phyloP scores from a whole-genome alignment of 805 yeast species.

The Metschnikowia borealis region DNA sequence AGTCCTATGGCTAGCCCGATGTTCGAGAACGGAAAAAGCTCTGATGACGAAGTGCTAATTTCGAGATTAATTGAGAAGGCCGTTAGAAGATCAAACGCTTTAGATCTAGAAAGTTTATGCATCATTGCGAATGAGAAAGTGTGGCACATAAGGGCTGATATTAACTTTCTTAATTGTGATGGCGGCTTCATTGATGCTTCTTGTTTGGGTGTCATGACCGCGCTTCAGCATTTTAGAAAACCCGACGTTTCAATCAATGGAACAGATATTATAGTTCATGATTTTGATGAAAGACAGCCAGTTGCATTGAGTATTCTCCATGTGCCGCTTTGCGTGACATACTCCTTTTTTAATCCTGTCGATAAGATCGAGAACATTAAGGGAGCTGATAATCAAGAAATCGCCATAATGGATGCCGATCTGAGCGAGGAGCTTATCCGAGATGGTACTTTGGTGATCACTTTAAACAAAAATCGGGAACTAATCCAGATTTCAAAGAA shows the following conservation, averaged over 20 bases:
- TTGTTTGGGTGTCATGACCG: conserved; percentile 86
- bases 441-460: conserved; percentile 77
- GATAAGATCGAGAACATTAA: conserved; percentile 66
- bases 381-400: conserved; percentile 57
- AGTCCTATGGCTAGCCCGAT: conserved; percentile 86
- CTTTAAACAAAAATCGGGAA: conserved; percentile 86
- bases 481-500: conserved; percentile 85
- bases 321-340: conserved; percentile 84
- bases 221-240: conserved; percentile 72
- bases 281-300: conserved; percentile 76
- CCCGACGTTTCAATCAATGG: conserved; percentile 78
- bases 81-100: conserved; percentile 81
- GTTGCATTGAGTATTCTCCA: conserved; percentile 82
- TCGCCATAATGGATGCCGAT: conserved; percentile 71
- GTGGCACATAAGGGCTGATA: conserved; percentile 88
- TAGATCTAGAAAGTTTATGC: conserved; percentile 87
- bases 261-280: conserved; percentile 62
- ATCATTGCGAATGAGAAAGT: conserved; percentile 87
- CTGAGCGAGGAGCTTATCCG: conserved; percentile 71
- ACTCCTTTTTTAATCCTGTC: conserved; percentile 73
- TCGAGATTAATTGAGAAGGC: conserved; percentile 87
- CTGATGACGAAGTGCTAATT: conserved; percentile 79
- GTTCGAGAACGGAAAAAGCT: conserved; percentile 68
- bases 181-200: conserved; percentile 91
- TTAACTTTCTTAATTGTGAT: conserved; percentile 84